Percentiles rank a stretch among this genome's conserved stretches.
phyloP scores from a whole-genome alignment of 1,139 yeast genomes.

The Geotrichum reessii region DNA sequence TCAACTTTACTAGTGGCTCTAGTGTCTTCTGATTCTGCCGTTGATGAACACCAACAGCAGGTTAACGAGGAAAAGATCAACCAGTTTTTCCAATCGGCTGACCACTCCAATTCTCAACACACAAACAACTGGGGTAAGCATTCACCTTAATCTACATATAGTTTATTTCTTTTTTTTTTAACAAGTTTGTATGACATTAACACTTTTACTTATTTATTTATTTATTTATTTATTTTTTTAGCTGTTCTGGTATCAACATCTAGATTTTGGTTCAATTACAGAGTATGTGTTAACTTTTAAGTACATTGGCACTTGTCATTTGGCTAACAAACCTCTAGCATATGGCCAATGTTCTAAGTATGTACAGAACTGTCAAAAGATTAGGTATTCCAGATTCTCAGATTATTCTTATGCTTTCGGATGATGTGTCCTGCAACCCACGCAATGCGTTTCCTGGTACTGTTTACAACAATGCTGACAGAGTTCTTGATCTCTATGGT shows the following conservation, averaged over 20 bases:
- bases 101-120: slow-evolving; percentile 19
- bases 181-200: too few relatives aligned
- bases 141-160: too few relatives aligned
- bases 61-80: slow-evolving; percentile 6
- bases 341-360: slow-evolving; percentile 91
- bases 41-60: not conserved
- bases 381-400: slow-evolving; percentile 97
- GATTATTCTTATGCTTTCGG: slow-evolving; percentile 90
- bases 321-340: slow-evolving; percentile 39
- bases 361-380: slow-evolving; percentile 92
- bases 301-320: not conserved
- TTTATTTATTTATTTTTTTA: too few relatives aligned
- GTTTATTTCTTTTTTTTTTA: not conserved
- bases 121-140: slow-evolving; percentile 30
- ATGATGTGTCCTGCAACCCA: slow-evolving; percentile 95
- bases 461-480: slow-evolving; percentile 88
- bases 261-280: slow-evolving; percentile 94
- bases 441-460: slow-evolving; percentile 95
- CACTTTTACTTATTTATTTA: not conserved
- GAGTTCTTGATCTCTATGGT: slow-evolving; percentile 91
- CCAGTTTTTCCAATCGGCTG: slow-evolving; percentile 3
- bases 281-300: slow-evolving; percentile 33
- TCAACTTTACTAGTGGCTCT: slow-evolving; percentile 1
- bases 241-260: slow-evolving; percentile 95
- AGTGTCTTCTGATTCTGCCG: not conserved